These are phyloP conservation scores for Thielaviopsis punctulata DNA, from an alignment of 2,329 filamentous ascomycete genomes.

Conservation along the genomic window DNA sequence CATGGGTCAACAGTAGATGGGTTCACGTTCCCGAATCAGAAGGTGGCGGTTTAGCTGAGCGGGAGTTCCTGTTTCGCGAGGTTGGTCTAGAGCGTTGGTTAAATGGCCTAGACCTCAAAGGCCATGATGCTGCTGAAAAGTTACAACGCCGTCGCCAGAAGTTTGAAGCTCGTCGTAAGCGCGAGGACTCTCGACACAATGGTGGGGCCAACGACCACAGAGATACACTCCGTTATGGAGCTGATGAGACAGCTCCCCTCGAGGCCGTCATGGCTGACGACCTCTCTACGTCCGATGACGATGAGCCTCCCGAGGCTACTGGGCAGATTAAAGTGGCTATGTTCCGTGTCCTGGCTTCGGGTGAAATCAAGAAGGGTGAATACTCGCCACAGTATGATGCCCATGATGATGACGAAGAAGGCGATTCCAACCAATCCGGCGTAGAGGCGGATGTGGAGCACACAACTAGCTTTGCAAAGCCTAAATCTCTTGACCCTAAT, in stretches of 20 bases:
- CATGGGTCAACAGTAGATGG: constrained; percentile 98
- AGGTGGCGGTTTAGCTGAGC: constrained; percentile 83
- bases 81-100: constrained; percentile 93
- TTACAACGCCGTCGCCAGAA: constrained; percentile 78
- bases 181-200: constrained; percentile 27
- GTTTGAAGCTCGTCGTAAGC: constrained; percentile 49
- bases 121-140: constrained; percentile 76
- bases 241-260: constrained; percentile 56
- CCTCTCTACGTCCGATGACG: constrained; percentile 62
- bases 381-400: constrained; percentile 97
- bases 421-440: constrained; percentile 14
- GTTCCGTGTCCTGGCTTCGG: constrained; percentile 85
- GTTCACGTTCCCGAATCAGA: constrained; percentile 83
- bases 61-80: constrained; percentile 93
- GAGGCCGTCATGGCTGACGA: constrained; percentile 53
- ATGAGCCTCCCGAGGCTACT: constrained; percentile 81
- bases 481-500: constrained; percentile 88
- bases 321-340: constrained; percentile 97
- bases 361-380: constrained; percentile 94
- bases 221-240: constrained; percentile 63
- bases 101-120: constrained; percentile 87
- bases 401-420: constrained; percentile 70
- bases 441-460: constrained; percentile 74
- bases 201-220: constrained; percentile 15
- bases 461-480: constrained; percentile 93